Percentiles rank a stretch among this genome's conserved stretches.
Evolutionary conservation across 441 rosid genomes (phyloP).

Genomic region (Erodium moschatum): DNA sequence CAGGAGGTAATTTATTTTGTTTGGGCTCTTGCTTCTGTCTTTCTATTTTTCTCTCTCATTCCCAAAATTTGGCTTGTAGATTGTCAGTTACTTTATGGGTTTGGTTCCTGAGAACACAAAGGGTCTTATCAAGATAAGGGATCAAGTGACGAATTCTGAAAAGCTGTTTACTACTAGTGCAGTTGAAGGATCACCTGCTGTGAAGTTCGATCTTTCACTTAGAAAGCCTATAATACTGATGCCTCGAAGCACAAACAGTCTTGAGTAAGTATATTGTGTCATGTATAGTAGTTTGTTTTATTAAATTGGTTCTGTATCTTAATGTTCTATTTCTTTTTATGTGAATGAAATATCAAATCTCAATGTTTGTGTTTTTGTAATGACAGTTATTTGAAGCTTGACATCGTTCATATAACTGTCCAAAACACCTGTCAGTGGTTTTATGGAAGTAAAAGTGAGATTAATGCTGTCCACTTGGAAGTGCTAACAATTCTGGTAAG

Average conservation of each 20-base stretch:
- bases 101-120: conserved; percentile 70
- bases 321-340: conserved; percentile 1
- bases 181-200: conserved; percentile 94
- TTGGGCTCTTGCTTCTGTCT: conserved; percentile 15
- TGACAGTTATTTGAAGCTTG: conserved; percentile 89
- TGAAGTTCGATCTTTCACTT: conserved; percentile 85
- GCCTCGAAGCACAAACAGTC: conserved; percentile 87
- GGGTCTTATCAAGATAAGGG: conserved; percentile 63
- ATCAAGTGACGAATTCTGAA: conserved; percentile 84
- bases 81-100: conserved; percentile 80
- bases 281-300: conserved; percentile 16
- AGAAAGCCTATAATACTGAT: conserved; percentile 88
- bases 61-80: conserved; percentile 40
- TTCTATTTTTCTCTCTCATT: conserved; percentile 30
- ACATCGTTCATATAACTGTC: conserved; percentile 89
- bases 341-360: conserved; percentile 8
- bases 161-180: conserved; percentile 83
- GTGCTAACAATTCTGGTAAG: conserved; percentile 74
- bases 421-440: conserved; percentile 81
- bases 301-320: conserved; percentile 9
- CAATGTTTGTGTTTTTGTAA: conserved; percentile 21
- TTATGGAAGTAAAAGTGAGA: conserved; percentile 61
- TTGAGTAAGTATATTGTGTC: conserved; percentile 57
- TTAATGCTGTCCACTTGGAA: conserved; percentile 82
- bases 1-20: conserved; percentile 66